These are phyloP conservation scores for Tetradesmus lagerheimii DNA, from an alignment of 139 green algal genomes.

Conservation along the genomic window DNA sequence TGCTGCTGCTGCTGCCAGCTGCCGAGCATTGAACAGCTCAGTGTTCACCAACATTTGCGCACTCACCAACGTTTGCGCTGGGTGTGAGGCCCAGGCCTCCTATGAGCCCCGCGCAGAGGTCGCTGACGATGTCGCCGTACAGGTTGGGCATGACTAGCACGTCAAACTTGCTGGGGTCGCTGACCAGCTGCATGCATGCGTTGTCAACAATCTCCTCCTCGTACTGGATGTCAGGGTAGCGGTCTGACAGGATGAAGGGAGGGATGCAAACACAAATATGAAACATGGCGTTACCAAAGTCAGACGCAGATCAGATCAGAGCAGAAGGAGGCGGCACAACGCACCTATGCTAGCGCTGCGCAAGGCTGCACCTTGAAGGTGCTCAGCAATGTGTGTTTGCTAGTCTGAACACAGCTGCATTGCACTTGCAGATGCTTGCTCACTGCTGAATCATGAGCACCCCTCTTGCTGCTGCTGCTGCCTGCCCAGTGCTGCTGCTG, in stretches of 20 bases:
- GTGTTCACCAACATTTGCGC: not conserved
- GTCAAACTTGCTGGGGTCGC: slow-evolving; percentile 91
- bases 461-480: not conserved
- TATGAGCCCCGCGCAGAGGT: slow-evolving; percentile 96
- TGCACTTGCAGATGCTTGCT: not conserved
- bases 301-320: not conserved
- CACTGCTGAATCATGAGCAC: too few species aligned
- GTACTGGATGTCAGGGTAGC: slow-evolving; percentile 94
- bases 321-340: not conserved
- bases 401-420: not conserved
- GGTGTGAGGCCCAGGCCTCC: slow-evolving; percentile 97
- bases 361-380: not conserved
- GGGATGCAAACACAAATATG: too few species aligned
- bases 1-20: not conserved
- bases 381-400: not conserved
- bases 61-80: slow-evolving; percentile 84
- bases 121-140: slow-evolving; percentile 97
- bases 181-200: slow-evolving; percentile 93
- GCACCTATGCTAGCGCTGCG: not conserved
- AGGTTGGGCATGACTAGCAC: slow-evolving; percentile 98
- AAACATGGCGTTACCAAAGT: too few species aligned
- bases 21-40: not conserved
- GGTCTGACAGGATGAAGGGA: slow-evolving; percentile 64
- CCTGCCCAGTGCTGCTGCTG: not conserved
- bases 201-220: slow-evolving; percentile 99